phyloP scores from a whole-genome alignment of 495 filamentous ascomycete genomes.

The Zalerion maritima region DNA sequence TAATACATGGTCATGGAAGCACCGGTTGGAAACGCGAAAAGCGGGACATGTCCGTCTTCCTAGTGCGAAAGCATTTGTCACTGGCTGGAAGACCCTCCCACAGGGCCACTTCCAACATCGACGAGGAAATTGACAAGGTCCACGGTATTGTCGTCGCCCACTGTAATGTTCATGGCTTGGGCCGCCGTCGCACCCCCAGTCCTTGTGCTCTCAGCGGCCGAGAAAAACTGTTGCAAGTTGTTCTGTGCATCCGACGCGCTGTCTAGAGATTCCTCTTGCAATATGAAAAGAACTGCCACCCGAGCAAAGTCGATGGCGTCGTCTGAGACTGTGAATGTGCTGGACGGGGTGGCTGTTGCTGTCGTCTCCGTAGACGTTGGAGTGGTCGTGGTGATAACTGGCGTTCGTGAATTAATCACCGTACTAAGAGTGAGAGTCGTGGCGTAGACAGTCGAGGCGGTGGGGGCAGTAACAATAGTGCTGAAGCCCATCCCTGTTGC shows the following conservation, averaged over 20 bases:
- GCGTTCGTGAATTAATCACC: slow-evolving; percentile 11
- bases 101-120: slow-evolving; percentile 19
- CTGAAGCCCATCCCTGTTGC: slow-evolving; percentile 12
- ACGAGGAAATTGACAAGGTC: slow-evolving; percentile 29
- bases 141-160: slow-evolving; percentile 27
- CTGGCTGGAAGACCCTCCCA: no score
- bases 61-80: no score
- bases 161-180: slow-evolving; percentile 24
- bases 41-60: no score
- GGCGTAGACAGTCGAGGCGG: slow-evolving; percentile 9
- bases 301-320: slow-evolving; percentile 53
- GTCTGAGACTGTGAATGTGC: slow-evolving; percentile 25
- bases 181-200: slow-evolving; percentile 11
- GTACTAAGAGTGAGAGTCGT: slow-evolving; percentile 14
- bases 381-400: slow-evolving; percentile 9
- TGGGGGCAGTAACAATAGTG: slow-evolving; percentile 17
- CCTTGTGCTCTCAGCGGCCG: slow-evolving; percentile 13
- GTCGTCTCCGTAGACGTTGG: slow-evolving; percentile 7
- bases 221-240: slow-evolving; percentile 40
- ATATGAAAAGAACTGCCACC: slow-evolving; percentile 44
- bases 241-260: slow-evolving; percentile 42
- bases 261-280: slow-evolving; percentile 38
- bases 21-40: no score
- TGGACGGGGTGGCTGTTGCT: slow-evolving; percentile 12
- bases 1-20: no score